These are phyloP conservation scores for Diaporthe sp. DNA, from an alignment of 2,329 filamentous ascomycete genomes.

Conservation along the genomic window DNA sequence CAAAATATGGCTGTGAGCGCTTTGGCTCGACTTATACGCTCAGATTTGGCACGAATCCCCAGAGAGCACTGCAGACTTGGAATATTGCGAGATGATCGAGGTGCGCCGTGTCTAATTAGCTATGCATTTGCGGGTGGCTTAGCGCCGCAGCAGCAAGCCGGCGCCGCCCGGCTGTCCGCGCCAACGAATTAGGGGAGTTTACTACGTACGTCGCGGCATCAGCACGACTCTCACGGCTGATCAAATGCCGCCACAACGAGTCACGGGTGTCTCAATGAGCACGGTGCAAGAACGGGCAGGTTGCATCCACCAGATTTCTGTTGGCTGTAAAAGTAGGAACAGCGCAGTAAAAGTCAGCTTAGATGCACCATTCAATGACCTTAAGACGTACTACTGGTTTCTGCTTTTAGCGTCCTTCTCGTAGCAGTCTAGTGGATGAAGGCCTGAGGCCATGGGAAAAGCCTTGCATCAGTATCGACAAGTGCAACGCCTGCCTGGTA, in stretches of 20 bases:
- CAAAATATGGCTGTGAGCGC: not conserved
- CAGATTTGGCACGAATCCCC: not conserved
- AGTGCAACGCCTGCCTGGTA: no score
- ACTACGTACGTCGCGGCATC: no score
- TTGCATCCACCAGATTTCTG: not conserved
- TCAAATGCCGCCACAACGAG: not conserved
- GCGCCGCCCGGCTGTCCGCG: slow-evolving; percentile 1
- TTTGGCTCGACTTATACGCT: not conserved
- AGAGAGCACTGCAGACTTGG: no score
- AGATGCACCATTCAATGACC: no score
- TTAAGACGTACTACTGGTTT: no score
- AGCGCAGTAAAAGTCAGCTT: not conserved
- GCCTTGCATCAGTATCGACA: no score
- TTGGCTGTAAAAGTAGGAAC: not conserved
- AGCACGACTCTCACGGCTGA: not conserved
- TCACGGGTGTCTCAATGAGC: not conserved
- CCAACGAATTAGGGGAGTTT: not conserved
- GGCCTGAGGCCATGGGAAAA: no score
- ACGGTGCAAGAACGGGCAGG: no score
- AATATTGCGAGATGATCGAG: not conserved
- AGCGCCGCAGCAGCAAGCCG: not conserved
- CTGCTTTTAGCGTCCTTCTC: no score
- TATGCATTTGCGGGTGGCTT: not conserved
- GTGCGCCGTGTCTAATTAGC: not conserved
- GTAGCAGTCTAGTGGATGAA: no score